Evolutionary conservation across 2,329 filamentous ascomycete species (phyloP), one percentile per base, ranked within the genome.

Genomic region (Diatrype stigma): DNA sequence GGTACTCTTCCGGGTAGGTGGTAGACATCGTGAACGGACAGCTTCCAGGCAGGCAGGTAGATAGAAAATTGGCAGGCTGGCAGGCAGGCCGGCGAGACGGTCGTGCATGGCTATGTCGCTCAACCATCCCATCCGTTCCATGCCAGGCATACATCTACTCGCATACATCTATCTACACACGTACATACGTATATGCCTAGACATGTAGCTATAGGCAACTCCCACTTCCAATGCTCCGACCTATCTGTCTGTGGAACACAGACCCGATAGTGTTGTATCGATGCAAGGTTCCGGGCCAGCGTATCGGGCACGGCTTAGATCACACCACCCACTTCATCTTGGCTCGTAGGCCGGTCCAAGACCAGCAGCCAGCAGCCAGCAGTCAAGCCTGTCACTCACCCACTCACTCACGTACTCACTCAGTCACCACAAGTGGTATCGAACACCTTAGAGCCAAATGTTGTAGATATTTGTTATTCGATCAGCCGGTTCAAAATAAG

Each of bases 301-400:
- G 40, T 11, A 44, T 23, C 22, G 22, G 22, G 22, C 19, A 22
- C 22, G 21, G n/a, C 40, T n/a, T 44, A 44, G 26, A 22, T 11
- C 40, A 44, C 22, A 19, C 40, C 40, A 28, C 22, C 22, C 40
- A 44, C 22, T 23, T 23, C 17, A 16, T 10, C 1, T 21, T 21
- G 16, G n/a, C 19, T 40, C n/a, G 17, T 17, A 6, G 2, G 12
- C 37, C 10, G n/a, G n/a, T n/a, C n/a, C n/a, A n/a, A n/a, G n/a
- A n/a, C n/a, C n/a, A n/a, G n/a, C n/a, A 34, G 48, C 47, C 46
- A 46, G 32, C 30, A 42, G 23, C 11, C 38, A 47, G 40, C 42
- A 47, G 30, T 17, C 40, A 46, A 47, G 26, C 19, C 42, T 38
- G 5, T 30, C 26, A 30, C 10, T 30, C 26, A 30, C 10, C 10